Base-by-base conservation (phyloP, 345 rosid species). In the Aethionema arabicum region DNA sequence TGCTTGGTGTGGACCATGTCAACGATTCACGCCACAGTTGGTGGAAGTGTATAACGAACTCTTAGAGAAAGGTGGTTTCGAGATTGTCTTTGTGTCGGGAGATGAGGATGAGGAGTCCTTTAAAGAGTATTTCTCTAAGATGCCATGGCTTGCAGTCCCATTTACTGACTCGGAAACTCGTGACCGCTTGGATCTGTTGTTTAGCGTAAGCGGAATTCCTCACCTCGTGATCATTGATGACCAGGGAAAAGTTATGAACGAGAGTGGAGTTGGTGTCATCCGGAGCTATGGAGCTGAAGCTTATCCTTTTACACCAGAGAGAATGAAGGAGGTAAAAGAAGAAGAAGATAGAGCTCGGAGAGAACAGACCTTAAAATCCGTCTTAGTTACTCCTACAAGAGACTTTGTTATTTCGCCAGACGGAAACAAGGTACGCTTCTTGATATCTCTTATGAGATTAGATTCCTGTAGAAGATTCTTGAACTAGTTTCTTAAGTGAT, bases 111-210 rank as follows among this genome's bases (percentile, higher is more conserved):
- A 80, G 35, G 79, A 76, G 55, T 72, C 91, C 0, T 88, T 87
- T 60, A 52, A 35, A 0, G 61, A 35, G n/a, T 90, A 90, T 63
- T 83, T 90, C 73, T 69, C 83, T 7, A 79, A 79, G 73, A 87
- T 90, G 97, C 89, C 95, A 0, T 90, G 97, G 95, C 91, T 87
- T 15, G 89, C 95, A 4, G 75, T 90, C 30, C 97, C 89, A 0
- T 90, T 82, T 51, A 74, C 85, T 21, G 87, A 90, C 57, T 78
- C 82, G 0, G 84, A 73, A 15, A 80, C 77, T 0, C 83, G 91
- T 14, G 74, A 69, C 11, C 62, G 58, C 63, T 70, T 90, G 69
- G 73, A 84, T 42, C 52, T 56, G 56, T 7, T 77, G 56, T 90
- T 85, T 65, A 73, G 79, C 66, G 89, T 87, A 16, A 72, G 52